These are phyloP conservation scores for Selaginella moellendorffii DNA, from an alignment of 75 land plant genomes.

Conservation along the genomic window DNA sequence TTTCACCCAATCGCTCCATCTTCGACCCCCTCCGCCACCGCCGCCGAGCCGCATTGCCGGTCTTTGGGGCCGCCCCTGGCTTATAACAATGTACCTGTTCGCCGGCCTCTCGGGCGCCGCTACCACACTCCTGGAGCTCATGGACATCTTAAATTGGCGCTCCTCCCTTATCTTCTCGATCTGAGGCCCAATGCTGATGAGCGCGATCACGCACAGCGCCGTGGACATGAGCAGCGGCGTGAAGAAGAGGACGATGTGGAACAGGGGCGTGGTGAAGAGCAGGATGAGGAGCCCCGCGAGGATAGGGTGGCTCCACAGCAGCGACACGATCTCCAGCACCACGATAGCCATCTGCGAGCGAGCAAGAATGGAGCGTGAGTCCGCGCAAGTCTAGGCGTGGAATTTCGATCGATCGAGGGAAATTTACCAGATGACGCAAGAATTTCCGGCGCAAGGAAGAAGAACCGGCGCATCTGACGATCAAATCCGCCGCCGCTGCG, in stretches of 20 bases:
- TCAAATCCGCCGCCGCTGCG: too few relatives aligned
- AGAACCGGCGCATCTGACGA: not conserved
- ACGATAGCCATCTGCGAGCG: not conserved
- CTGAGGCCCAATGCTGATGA: slow-evolving; percentile 4
- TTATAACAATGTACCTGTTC: slow-evolving; percentile 2
- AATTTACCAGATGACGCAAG: not conserved
- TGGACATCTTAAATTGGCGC: not conserved
- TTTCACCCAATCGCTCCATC: slow-evolving; percentile 8
- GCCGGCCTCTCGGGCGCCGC: not conserved
- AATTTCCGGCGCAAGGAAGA: not conserved
- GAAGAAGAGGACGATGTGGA: slow-evolving; percentile 9
- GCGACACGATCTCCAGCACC: slow-evolving; percentile 1
- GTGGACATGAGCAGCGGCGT: slow-evolving; percentile 3
- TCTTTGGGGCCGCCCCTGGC: slow-evolving; percentile 1
- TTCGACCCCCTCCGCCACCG: not conserved
- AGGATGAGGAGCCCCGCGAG: slow-evolving; percentile 1
- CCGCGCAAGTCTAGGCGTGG: too few relatives aligned
- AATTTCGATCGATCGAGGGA: too few relatives aligned
- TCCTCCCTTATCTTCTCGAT: slow-evolving; percentile 5
- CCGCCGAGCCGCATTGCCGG: not conserved
- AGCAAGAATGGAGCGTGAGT: too few relatives aligned
- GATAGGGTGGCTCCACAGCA: slow-evolving; percentile 9
- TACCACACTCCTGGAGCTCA: not conserved
- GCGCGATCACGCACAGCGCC: slow-evolving; percentile 6
- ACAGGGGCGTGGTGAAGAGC: slow-evolving; percentile 1